Base-by-base conservation (phyloP, 169 alveolate species). In the Cryptosporidium bovis region DNA sequence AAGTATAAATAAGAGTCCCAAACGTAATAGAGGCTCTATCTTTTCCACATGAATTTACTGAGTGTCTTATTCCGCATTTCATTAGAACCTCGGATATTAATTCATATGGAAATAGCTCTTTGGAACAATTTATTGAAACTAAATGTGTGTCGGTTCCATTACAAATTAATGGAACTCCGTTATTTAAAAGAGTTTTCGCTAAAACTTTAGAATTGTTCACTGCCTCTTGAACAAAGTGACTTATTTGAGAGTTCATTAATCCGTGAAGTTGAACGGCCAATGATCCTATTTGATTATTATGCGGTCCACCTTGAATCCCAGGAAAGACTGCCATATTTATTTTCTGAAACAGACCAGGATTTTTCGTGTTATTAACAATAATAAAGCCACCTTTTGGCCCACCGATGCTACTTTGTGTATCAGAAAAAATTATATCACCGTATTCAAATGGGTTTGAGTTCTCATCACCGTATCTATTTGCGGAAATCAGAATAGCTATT, bases 261-360 rank as follows among this genome's bases (percentile, higher is more conserved):
- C 90, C 92, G 60, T 94, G 93, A n/a, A 94, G 60, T 18, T 94
- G 94, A 3, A 91, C 94, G 3, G 95, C 93, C 36, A 93, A 66
- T 5, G 93, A 93, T 27, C 95, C 91, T 34, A 94, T 94, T 31
- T 92, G 82, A 64, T 84, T 92, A 83, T 95, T 94, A 92, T 97
- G 99, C 6, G 99, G 99, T 13, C 99, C 99, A 4, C 99, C 99
- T 82, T 97, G 98, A 65, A 96, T 93, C 3, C 96, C 94, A 12
- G 99, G 99, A 93, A 97, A 97, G 12, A 98, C 99, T 0, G 99
- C 97, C 69, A 93, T 85, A 89, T 97, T 96, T 71, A 98, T 87
- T 68, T 95, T 90, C 84, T 95, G 90, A 93, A 97, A 90, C 82
- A 96, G 55, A 91, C 83, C 62, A 12, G 90, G 90, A 40, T 40